Conservation (phyloP, 2,329 filamentous ascomycete genomes). For the Neofusicoccum laricinum region DNA sequence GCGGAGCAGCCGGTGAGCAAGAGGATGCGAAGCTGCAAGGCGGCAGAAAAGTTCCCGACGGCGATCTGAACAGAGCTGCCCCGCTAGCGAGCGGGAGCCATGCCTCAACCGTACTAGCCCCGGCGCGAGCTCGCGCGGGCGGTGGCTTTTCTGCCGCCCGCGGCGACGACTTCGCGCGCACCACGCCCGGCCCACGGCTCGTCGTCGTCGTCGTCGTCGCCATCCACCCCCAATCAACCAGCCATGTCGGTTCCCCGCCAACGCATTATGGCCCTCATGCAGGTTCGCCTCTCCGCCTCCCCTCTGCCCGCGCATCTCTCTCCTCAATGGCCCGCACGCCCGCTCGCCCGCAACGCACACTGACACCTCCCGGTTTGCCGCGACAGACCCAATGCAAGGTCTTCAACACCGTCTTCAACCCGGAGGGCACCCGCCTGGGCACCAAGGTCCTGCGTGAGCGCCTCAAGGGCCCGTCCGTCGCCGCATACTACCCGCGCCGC, state of each 20-base stretch:
- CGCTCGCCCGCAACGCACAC: background rate
- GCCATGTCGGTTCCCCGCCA: constrained; percentile 52
- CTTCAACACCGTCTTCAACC: constrained; percentile 91
- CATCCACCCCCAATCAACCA: background rate
- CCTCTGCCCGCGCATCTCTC: background rate
- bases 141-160: background rate
- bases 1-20: background rate
- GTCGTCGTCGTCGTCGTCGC: background rate
- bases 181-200: background rate
- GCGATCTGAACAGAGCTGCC: background rate
- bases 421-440: constrained; percentile 73
- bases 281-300: constrained; percentile 51
- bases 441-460: constrained; percentile 91
- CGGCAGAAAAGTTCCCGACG: background rate
- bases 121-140: too few species aligned
- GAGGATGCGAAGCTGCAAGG: background rate
- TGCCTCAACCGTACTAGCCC: background rate
- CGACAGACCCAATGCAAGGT: constrained; percentile 83
- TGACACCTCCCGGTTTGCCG: background rate
- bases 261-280: constrained; percentile 68
- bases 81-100: background rate
- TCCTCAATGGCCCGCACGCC: background rate
- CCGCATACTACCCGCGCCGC: constrained; percentile 83
- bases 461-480: constrained; percentile 76
- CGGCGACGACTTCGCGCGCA: background rate